Evolutionary conservation across 2,329 filamentous ascomycete genomes (phyloP).

Genomic region (Epichloe sylvatica): DNA sequence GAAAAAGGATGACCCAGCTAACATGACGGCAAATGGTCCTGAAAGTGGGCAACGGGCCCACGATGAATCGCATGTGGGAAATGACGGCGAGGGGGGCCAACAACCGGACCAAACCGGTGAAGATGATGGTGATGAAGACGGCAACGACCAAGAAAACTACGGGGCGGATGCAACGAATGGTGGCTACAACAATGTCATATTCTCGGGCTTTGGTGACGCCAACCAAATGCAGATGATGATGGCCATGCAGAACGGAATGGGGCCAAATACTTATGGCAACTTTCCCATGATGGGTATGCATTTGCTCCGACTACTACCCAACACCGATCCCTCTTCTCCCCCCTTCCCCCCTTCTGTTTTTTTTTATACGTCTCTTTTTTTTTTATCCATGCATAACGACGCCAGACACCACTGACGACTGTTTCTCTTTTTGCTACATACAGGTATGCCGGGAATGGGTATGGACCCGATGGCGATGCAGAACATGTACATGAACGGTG

Average conservation of each 20-base stretch:
- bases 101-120: constrained; percentile 7
- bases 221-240: constrained; percentile 73
- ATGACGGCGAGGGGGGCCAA: not conserved
- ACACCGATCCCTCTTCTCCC: not conserved
- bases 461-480: constrained; percentile 72
- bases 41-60: constrained; percentile 2
- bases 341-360: not conserved
- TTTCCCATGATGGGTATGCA: constrained; percentile 80
- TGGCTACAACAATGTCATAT: constrained; percentile 43
- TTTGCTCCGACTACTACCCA: not conserved
- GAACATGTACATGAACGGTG: constrained; percentile 66
- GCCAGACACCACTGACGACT: not conserved
- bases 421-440: constrained; percentile 14
- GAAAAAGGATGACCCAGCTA: not conserved
- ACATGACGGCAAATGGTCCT: not conserved
- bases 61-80: not conserved
- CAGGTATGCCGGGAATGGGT: constrained; percentile 68
- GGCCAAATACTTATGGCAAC: constrained; percentile 36
- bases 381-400: not conserved
- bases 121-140: constrained; percentile 12
- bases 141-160: constrained; percentile 19
- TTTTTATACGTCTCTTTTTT: too few relatives aligned
- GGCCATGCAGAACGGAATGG: constrained; percentile 58
- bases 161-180: constrained; percentile 28
- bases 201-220: constrained; percentile 48